Evolutionary conservation across 805 yeast genomes (phyloP).

Genomic region (Candida maris): DNA sequence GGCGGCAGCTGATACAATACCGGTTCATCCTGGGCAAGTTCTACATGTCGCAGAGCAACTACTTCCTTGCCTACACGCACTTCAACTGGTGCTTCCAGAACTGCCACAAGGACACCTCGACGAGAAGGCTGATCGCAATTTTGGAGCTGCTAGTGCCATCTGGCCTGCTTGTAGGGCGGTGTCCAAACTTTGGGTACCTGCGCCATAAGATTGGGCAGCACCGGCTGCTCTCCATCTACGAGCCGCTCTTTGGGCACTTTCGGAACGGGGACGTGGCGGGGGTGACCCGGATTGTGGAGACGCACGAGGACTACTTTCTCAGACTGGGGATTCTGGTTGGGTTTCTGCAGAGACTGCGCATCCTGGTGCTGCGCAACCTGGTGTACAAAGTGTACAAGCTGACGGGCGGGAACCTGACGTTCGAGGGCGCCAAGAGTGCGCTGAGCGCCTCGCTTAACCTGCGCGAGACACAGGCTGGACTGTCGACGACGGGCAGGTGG

Average conservation of each 20-base stretch:
- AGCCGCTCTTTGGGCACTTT: constrained; percentile 34
- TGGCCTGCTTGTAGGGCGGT: constrained; percentile 49
- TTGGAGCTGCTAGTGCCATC: constrained; percentile 50
- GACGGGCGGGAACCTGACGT: constrained; percentile 14
- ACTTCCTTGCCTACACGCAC: constrained; percentile 44
- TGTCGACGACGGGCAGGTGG: constrained; percentile 14
- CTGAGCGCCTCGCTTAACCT: constrained; percentile 22
- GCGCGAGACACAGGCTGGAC: constrained; percentile 3
- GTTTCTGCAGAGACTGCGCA: constrained; percentile 42
- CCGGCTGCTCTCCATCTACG: constrained; percentile 33
- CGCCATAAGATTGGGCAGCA: constrained; percentile 12
- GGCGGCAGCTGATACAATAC: constrained; percentile 47
- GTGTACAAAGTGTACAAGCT: constrained; percentile 20
- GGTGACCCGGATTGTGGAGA: constrained; percentile 33
- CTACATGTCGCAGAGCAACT: constrained; percentile 49
- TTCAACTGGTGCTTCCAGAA: constrained; percentile 47
- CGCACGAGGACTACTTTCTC: constrained; percentile 38
- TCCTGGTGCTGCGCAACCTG: constrained; percentile 45
- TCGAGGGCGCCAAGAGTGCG: constrained; percentile 23
- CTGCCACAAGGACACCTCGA: constrained; percentile 27
- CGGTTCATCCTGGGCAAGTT: constrained; percentile 52
- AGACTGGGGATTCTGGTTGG: constrained; percentile 37
- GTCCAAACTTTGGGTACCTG: constrained; percentile 36
- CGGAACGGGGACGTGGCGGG: constrained; percentile 40
- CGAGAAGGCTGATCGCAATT: constrained; percentile 33